Conservation (phyloP, 2,329 filamentous ascomycete species). For the Colletotrichum graminicola region DNA sequence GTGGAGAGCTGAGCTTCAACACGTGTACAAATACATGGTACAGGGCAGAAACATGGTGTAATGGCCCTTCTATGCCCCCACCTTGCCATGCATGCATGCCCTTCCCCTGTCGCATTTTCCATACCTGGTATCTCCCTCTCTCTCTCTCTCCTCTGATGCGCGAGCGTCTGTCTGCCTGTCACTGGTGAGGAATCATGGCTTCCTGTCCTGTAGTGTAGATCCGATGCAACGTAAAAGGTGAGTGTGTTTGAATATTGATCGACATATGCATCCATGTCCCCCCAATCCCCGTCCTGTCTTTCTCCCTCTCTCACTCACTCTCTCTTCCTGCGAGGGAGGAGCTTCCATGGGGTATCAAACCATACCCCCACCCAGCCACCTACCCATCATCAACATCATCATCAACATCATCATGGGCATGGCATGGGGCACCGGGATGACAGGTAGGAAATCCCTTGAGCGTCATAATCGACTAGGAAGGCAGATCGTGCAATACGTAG, state of each 20-base stretch:
- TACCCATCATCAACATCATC: not conserved
- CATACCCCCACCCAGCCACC: too few species aligned
- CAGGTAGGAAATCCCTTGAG: not conserved
- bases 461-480: not conserved
- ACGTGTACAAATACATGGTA: not conserved
- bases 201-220: slow-evolving; percentile 19
- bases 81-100: too few species aligned
- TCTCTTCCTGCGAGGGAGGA: not conserved
- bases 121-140: too few species aligned
- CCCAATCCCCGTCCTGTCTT: not conserved
- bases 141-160: not conserved
- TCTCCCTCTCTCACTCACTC: not conserved
- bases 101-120: not conserved
- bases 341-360: not conserved
- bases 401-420: too few species aligned
- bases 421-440: not conserved
- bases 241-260: slow-evolving; percentile 9
- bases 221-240: slow-evolving; percentile 11
- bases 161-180: not conserved
- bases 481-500: not conserved
- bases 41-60: not conserved
- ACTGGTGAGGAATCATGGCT: slow-evolving; percentile 16
- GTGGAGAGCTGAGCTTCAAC: slow-evolving; percentile 20
- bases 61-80: not conserved
- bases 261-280: slow-evolving; percentile 10